Percentiles rank a stretch among this genome's conserved stretches.
Evolutionary conservation across 768 basidiomycete genomes (phyloP).

Genomic region (Suillus subalutaceus): DNA sequence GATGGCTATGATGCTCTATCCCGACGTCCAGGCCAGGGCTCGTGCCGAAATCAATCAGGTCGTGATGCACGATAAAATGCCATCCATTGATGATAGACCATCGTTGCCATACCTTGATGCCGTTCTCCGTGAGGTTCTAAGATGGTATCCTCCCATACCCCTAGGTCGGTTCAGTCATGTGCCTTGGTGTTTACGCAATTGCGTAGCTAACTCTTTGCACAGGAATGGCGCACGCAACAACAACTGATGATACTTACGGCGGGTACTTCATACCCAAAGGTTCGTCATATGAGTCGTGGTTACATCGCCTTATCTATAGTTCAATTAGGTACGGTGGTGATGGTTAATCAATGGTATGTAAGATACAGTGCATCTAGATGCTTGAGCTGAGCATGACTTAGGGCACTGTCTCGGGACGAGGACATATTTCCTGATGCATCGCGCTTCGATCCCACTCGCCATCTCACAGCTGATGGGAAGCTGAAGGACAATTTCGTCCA

Average conservation of each 20-base stretch:
- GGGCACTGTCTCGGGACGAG: slow-evolving; percentile 7
- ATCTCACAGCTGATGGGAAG: slow-evolving; percentile 5
- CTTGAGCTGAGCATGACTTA: background rate
- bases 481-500: background rate
- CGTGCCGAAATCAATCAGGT: slow-evolving; percentile 30
- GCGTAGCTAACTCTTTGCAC: background rate
- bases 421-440: slow-evolving; percentile 3
- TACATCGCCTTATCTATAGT: too few species aligned
- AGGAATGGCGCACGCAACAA: slow-evolving; percentile 28
- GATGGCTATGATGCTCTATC: slow-evolving; percentile 31
- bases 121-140: slow-evolving; percentile 13
- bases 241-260: slow-evolving; percentile 40
- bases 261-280: slow-evolving; percentile 55
- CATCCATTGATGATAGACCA: slow-evolving; percentile 15
- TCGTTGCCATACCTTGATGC: slow-evolving; percentile 18
- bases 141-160: slow-evolving; percentile 11
- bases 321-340: slow-evolving; percentile 22
- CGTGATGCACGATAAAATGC: slow-evolving; percentile 24
- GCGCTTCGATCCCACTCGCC: slow-evolving; percentile 10
- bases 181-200: background rate
- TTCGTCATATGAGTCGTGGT: background rate
- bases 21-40: slow-evolving; percentile 29
- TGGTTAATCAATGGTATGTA: slow-evolving; percentile 26
- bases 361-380: too few species aligned
- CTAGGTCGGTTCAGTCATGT: slow-evolving; percentile 8